Conservation (phyloP, 805 yeast species). For the Candida maltosa region DNA sequence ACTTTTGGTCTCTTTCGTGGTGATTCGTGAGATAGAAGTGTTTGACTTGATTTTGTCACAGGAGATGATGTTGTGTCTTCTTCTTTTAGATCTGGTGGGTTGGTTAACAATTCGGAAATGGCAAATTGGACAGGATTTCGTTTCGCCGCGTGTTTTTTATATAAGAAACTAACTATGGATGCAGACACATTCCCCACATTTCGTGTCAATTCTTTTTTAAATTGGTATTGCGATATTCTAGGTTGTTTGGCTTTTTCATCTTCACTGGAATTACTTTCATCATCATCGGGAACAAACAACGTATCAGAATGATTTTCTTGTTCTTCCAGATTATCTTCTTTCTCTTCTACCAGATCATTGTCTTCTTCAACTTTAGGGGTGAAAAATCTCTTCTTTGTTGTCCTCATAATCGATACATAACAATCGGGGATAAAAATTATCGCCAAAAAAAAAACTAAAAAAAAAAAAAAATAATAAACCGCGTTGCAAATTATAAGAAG, state of each 20-base stretch:
- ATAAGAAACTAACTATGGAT: conserved; percentile 8
- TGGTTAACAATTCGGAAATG: conserved; percentile 46
- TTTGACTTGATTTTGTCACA: too few species aligned
- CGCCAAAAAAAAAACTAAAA: too few species aligned
- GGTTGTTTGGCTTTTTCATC: not conserved
- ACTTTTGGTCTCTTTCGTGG: too few species aligned
- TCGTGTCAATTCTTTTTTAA: conserved; percentile 6
- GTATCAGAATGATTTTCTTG: not conserved
- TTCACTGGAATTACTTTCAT: too few species aligned
- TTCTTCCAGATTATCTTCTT: not conserved
- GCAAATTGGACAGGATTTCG: conserved; percentile 15
- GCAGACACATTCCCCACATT: conserved; percentile 12
- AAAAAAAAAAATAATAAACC: too few species aligned
- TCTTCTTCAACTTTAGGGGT: conserved; percentile 1
- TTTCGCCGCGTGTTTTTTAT: conserved; percentile 11
- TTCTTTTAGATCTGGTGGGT: conserved; percentile 25
- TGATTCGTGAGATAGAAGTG: too few species aligned
- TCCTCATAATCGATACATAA: too few species aligned
- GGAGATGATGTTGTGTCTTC: not conserved
- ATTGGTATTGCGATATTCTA: not conserved
- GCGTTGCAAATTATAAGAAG: too few species aligned
- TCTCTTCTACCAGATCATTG: too few species aligned
- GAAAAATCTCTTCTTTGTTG: conserved; percentile 5
- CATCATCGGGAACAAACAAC: conserved; percentile 8
- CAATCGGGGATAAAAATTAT: too few species aligned